Percentiles rank a stretch among this genome's conserved stretches.
Evolutionary conservation across 768 basidiomycete genomes (phyloP).

Genomic region (Trametes coccinea): DNA sequence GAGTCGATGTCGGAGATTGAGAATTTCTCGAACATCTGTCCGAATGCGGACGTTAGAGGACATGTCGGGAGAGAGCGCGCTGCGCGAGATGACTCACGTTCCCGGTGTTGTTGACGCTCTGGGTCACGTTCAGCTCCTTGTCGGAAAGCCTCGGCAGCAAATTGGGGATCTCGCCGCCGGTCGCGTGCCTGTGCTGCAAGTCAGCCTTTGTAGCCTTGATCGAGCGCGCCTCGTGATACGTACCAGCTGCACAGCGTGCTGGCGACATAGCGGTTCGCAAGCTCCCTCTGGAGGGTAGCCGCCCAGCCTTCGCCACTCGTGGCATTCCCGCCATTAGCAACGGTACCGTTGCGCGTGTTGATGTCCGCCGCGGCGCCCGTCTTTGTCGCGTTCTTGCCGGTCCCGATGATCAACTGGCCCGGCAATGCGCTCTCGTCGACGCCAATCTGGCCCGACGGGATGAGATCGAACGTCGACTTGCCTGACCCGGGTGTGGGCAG

Average conservation of each 20-base stretch:
- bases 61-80: not conserved
- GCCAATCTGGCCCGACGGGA: slow-evolving; percentile 82
- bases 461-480: slow-evolving; percentile 62
- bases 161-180: slow-evolving; percentile 80
- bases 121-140: slow-evolving; percentile 66
- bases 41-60: not conserved
- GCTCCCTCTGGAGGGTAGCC: slow-evolving; percentile 58
- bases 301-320: slow-evolving; percentile 65
- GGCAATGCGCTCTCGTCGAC: slow-evolving; percentile 71
- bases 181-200: slow-evolving; percentile 61
- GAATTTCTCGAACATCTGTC: slow-evolving; percentile 88
- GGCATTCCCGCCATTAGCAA: slow-evolving; percentile 70
- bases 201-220: not conserved
- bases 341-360: slow-evolving; percentile 53
- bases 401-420: slow-evolving; percentile 53
- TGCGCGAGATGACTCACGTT: slow-evolving; percentile 52
- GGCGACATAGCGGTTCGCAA: slow-evolving; percentile 84
- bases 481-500: slow-evolving; percentile 53
- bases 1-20: slow-evolving; percentile 76
- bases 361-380: slow-evolving; percentile 61
- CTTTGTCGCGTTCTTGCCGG: slow-evolving; percentile 47
- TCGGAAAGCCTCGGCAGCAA: slow-evolving; percentile 70
- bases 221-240: slow-evolving; percentile 24
- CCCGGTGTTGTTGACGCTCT: slow-evolving; percentile 66
- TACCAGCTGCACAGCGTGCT: slow-evolving; percentile 90